Evolutionary conservation across 2,329 filamentous ascomycete genomes (phyloP).

Genomic region (Verticillium tricorpus): DNA sequence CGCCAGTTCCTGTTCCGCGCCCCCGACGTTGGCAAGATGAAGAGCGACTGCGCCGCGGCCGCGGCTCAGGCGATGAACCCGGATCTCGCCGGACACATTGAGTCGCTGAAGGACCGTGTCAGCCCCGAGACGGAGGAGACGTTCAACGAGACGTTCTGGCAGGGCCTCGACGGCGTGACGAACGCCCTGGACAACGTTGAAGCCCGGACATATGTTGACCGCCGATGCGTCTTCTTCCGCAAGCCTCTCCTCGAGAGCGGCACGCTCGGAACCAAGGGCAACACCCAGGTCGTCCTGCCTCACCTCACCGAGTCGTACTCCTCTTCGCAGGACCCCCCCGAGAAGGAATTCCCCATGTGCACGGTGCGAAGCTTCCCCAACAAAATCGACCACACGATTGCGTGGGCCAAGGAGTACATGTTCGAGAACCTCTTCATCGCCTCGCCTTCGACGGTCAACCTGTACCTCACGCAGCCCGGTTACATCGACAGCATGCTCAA

Average conservation of each 20-base stretch:
- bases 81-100: slow-evolving; percentile 81
- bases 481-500: slow-evolving; percentile 85
- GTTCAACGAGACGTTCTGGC: slow-evolving; percentile 94
- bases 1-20: slow-evolving; percentile 93
- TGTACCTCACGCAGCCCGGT: slow-evolving; percentile 87
- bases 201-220: slow-evolving; percentile 92
- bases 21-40: slow-evolving; percentile 90
- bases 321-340: slow-evolving; percentile 87
- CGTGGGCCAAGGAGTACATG: slow-evolving; percentile 86
- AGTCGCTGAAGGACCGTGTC: slow-evolving; percentile 82
- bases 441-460: slow-evolving; percentile 87
- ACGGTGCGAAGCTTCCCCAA: slow-evolving; percentile 97
- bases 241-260: slow-evolving; percentile 95
- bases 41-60: slow-evolving; percentile 88
- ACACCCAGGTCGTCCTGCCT: slow-evolving; percentile 93
- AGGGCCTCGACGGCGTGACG: slow-evolving; percentile 80
- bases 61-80: slow-evolving; percentile 97
- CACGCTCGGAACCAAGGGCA: slow-evolving; percentile 97
- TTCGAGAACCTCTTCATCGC: slow-evolving; percentile 95
- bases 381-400: slow-evolving; percentile 97
- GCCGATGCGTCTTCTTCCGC: slow-evolving; percentile 95
- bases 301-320: slow-evolving; percentile 95
- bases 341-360: slow-evolving; percentile 99
- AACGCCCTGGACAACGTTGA: slow-evolving; percentile 98
- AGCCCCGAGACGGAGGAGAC: slow-evolving; percentile 87